These are phyloP conservation scores for Aureobasidium uvarum DNA, from an alignment of 2,329 filamentous ascomycete genomes.

Conservation along the genomic window DNA sequence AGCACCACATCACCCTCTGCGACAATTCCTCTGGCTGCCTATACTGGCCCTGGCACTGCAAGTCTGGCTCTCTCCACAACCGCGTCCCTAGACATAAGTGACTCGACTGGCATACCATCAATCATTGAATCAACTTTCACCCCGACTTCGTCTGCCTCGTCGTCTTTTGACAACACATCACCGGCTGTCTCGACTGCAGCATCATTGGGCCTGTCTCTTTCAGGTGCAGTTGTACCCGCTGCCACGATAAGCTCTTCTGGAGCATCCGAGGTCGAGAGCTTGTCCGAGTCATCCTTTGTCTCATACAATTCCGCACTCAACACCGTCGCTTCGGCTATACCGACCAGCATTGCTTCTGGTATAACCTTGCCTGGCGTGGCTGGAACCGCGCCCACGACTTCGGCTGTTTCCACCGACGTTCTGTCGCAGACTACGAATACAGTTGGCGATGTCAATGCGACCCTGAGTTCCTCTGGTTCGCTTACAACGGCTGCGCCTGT, in stretches of 20 bases:
- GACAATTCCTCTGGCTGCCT: not conserved
- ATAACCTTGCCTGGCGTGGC: slow-evolving; percentile 7
- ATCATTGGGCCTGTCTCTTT: not conserved
- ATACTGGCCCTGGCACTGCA: slow-evolving; percentile 12
- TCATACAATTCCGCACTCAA: slow-evolving; percentile 2
- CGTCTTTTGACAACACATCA: not conserved
- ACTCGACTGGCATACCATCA: not conserved
- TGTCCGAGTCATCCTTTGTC: not conserved
- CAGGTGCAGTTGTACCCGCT: not conserved
- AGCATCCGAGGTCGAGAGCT: not conserved
- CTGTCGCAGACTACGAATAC: not conserved
- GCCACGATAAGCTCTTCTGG: not conserved
- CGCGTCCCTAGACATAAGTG: not conserved
- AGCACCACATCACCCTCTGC: not conserved
- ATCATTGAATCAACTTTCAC: not conserved
- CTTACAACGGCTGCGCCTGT: slow-evolving; percentile 36
- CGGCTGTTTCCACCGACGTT: not conserved
- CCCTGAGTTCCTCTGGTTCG: not conserved
- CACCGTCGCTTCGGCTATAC: not conserved
- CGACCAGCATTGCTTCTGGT: slow-evolving; percentile 1
- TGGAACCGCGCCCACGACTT: slow-evolving; percentile 11
- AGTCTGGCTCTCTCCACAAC: not conserved
- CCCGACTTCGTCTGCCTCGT: not conserved
- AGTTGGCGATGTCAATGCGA: not conserved
- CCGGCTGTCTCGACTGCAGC: not conserved